phyloP scores from a whole-genome alignment of 345 rosid species.

The Gossypium thurberi region DNA sequence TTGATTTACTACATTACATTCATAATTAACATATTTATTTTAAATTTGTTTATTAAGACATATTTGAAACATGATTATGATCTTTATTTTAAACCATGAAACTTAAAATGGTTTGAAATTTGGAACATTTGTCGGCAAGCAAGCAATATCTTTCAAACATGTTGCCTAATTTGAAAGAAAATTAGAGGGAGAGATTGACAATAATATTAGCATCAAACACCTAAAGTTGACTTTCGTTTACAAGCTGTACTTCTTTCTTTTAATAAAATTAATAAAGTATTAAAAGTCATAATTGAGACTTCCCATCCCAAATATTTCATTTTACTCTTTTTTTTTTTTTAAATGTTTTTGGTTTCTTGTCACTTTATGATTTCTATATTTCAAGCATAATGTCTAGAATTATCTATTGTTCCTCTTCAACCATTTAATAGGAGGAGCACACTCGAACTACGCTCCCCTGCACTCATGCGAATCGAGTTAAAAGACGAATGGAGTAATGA shows the following conservation, averaged over 20 bases:
- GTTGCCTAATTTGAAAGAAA: neutral
- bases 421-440: no score
- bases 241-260: neutral
- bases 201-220: neutral
- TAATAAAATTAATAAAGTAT: neutral
- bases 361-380: no score
- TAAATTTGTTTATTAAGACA: neutral
- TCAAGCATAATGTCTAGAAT: no score
- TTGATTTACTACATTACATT: neutral
- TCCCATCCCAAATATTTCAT: neutral
- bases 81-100: no score
- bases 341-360: no score
- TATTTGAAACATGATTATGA: no score
- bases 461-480: no score
- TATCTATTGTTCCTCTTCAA: no score
- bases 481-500: no score
- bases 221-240: constrained; percentile 11
- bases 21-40: neutral
- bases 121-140: neutral
- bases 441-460: rapidly evolving
- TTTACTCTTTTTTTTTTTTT: no score
- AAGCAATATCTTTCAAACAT: neutral
- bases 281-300: neutral
- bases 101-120: neutral
- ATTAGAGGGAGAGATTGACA: neutral